These are phyloP conservation scores for Colletotrichum graminicola DNA, from an alignment of 2,329 filamentous ascomycete species.

Conservation along the genomic window DNA sequence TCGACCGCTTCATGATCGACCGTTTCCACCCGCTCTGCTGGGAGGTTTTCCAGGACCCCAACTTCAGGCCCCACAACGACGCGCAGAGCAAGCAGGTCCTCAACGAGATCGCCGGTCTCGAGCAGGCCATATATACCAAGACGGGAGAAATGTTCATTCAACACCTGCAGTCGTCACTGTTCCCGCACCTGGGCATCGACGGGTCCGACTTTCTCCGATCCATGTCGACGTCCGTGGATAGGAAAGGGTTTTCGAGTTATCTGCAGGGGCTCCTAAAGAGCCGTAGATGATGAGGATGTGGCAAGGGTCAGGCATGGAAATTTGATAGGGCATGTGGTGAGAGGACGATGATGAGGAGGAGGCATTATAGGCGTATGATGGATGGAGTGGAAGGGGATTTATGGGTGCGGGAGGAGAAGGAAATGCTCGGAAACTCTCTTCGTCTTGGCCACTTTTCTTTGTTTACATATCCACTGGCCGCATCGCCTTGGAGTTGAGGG, in stretches of 20 bases:
- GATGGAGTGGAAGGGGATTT: slow-evolving; percentile 18
- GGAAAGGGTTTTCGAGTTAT: slow-evolving; percentile 74
- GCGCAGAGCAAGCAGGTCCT: slow-evolving; percentile 91
- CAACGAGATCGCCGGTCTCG: slow-evolving; percentile 85
- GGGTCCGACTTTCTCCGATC: slow-evolving; percentile 70
- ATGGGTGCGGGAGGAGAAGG: not conserved
- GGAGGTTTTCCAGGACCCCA: slow-evolving; percentile 83
- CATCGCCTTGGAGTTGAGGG: slow-evolving; percentile 43
- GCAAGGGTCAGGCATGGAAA: not conserved
- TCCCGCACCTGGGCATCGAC: slow-evolving; percentile 74
- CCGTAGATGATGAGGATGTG: slow-evolving; percentile 44
- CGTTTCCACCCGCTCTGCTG: slow-evolving; percentile 91
- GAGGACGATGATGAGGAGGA: not conserved
- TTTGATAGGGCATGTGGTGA: not conserved
- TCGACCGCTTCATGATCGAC: slow-evolving; percentile 90
- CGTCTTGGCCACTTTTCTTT: slow-evolving; percentile 42
- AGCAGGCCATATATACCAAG: slow-evolving; percentile 92
- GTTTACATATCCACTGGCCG: slow-evolving; percentile 43
- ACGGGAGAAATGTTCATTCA: slow-evolving; percentile 85
- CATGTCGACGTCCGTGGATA: slow-evolving; percentile 70
- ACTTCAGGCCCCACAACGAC: slow-evolving; percentile 83
- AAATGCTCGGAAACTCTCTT: slow-evolving; percentile 20
- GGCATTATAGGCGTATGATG: slow-evolving; percentile 27
- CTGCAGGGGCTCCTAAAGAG: slow-evolving; percentile 69
- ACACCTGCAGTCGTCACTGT: slow-evolving; percentile 73